Percentiles rank a stretch among this genome's conserved stretches.
Evolutionary conservation across 768 basidiomycete genomes (phyloP).

Genomic region (Exsudoporus frostii): DNA sequence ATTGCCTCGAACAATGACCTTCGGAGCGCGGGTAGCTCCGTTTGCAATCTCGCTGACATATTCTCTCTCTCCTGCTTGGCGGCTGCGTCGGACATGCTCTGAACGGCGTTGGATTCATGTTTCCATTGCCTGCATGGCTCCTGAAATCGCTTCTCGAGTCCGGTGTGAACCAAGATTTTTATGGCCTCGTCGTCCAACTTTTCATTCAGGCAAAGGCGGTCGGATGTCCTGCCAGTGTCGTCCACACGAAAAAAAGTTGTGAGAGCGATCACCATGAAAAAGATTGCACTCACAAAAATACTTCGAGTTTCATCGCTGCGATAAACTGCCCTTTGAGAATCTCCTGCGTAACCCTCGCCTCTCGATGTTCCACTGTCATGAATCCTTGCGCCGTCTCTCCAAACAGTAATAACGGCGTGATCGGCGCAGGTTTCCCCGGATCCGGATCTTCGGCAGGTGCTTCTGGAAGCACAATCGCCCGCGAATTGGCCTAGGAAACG

Average conservation of each 20-base stretch:
- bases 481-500: constrained; percentile 9
- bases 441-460: constrained; percentile 3
- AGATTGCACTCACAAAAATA: constrained; percentile 16
- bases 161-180: constrained; percentile 24
- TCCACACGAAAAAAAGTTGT: not conserved
- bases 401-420: constrained; percentile 32
- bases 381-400: constrained; percentile 44
- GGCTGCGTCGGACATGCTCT: not conserved
- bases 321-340: not conserved
- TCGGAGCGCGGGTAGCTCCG: constrained; percentile 4
- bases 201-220: constrained; percentile 24
- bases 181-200: constrained; percentile 27
- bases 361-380: constrained; percentile 30
- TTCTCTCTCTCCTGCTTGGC: not conserved
- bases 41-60: not conserved
- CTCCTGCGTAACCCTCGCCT: constrained; percentile 6
- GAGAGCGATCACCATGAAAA: not conserved
- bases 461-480: constrained; percentile 8
- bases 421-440: constrained; percentile 1
- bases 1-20: constrained; percentile 25
- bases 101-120: constrained; percentile 3
- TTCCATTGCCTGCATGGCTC: constrained; percentile 25
- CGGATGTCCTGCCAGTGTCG: constrained; percentile 19
- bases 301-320: constrained; percentile 11
- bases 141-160: constrained; percentile 29